These are phyloP conservation scores for Metschnikowia colocasiae DNA, from an alignment of 805 yeast genomes.

Conservation along the genomic window DNA sequence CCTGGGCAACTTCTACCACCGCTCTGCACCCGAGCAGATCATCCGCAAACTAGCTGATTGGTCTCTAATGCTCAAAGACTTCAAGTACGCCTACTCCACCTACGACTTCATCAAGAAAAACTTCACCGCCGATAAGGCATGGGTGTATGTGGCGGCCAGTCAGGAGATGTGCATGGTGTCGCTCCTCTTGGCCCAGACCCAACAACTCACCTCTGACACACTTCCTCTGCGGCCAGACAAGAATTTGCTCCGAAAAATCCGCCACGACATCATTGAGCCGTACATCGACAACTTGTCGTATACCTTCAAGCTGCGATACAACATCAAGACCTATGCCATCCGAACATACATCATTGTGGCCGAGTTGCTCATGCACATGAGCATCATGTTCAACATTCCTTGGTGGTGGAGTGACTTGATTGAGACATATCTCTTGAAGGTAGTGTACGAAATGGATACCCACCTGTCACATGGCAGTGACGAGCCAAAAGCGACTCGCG, in stretches of 20 bases:
- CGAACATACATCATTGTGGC: conserved; percentile 63
- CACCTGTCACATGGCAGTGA: conserved; percentile 37
- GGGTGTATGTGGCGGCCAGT: conserved; percentile 76
- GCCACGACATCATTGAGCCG: conserved; percentile 55
- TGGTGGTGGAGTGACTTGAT: conserved; percentile 46
- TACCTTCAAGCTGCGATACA: conserved; percentile 69
- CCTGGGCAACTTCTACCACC: conserved; percentile 55
- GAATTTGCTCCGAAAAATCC: conserved; percentile 44
- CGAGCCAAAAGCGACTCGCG: conserved; percentile 45
- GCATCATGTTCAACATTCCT: conserved; percentile 36
- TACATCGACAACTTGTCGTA: conserved; percentile 69
- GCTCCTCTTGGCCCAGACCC: conserved; percentile 56
- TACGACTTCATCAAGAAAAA: conserved; percentile 82
- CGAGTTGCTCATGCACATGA: conserved; percentile 61
- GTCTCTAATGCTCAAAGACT: conserved; percentile 88
- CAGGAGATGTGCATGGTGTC: conserved; percentile 85
- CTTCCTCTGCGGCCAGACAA: conserved; percentile 30
- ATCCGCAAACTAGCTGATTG: conserved; percentile 87
- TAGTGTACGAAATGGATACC: conserved; percentile 44
- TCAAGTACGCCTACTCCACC: conserved; percentile 74
- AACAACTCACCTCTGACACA: conserved; percentile 20
- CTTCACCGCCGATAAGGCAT: conserved; percentile 70
- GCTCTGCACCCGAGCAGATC: conserved; percentile 64
- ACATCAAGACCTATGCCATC: conserved; percentile 64
- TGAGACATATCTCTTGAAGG: conserved; percentile 43